These are phyloP conservation scores for Centrapalus pauciflorus DNA, from an alignment of 129 eudicot species.

Conservation along the genomic window DNA sequence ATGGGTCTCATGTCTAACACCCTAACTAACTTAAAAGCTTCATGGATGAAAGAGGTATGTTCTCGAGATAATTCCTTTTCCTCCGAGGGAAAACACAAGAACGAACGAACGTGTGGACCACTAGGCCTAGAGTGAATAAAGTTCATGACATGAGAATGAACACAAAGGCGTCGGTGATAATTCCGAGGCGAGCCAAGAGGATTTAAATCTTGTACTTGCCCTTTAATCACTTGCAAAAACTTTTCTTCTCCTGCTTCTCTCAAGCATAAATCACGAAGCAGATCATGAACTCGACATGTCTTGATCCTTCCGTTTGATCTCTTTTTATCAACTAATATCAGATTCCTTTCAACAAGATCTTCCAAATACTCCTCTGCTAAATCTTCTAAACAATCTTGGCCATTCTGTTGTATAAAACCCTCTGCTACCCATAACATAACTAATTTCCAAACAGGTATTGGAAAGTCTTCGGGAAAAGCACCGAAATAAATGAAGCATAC, in stretches of 20 bases:
- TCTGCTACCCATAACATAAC: conserved; percentile 49
- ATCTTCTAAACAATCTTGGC: conserved; percentile 37
- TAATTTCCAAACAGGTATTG: conserved; percentile 39
- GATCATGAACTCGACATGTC: conserved; percentile 40
- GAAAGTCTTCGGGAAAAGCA: conserved; percentile 35
- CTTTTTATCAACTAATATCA: conserved; percentile 25
- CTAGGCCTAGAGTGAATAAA: conserved; percentile 41
- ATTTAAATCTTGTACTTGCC: neutral
- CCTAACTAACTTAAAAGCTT: conserved; percentile 43
- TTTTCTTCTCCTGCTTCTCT: conserved; percentile 35
- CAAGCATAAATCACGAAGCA: conserved; percentile 31
- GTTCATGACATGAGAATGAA: conserved; percentile 46
- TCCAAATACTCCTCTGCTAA: conserved; percentile 39
- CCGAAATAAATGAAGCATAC: conserved; percentile 47
- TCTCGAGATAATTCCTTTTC: conserved; percentile 30
- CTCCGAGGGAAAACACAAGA: conserved; percentile 39
- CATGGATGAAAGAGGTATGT: conserved; percentile 32
- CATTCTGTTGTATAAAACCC: conserved; percentile 36
- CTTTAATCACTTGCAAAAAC: conserved; percentile 36
- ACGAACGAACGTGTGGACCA: conserved; percentile 54
- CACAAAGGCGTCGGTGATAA: conserved; percentile 41
- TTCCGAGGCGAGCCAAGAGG: conserved; percentile 7
- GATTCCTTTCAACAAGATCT: conserved; percentile 40
- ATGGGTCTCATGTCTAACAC: conserved; percentile 44
- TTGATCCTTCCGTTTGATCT: conserved; percentile 35